Conservation (phyloP, 148 eudicot species). For the Spergularia bocconei region DNA sequence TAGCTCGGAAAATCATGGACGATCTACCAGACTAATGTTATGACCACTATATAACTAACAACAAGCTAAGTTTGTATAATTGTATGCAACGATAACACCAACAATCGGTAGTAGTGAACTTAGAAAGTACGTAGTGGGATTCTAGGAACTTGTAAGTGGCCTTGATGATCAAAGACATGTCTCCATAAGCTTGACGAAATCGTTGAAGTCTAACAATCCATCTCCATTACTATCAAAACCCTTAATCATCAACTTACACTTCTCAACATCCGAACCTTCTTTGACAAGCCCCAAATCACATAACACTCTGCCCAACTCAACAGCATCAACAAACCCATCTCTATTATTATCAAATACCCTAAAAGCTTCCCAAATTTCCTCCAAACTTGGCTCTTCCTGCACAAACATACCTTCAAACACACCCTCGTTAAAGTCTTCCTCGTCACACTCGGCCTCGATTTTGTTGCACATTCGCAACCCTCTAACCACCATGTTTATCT, state of each 20-base stretch:
- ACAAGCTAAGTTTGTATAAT: too few species aligned
- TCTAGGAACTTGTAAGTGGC: too few species aligned
- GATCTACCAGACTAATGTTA: too few species aligned
- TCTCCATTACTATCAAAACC: slow-evolving; percentile 46
- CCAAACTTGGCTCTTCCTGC: slow-evolving; percentile 39
- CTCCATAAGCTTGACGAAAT: slow-evolving; percentile 45
- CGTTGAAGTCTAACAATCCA: slow-evolving; percentile 41
- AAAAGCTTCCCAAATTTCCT: slow-evolving; percentile 48
- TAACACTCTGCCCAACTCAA: slow-evolving; percentile 45
- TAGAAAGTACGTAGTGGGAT: too few species aligned
- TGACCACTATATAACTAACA: too few species aligned
- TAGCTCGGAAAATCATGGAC: too few species aligned
- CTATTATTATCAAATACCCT: slow-evolving; percentile 47
- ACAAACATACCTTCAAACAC: slow-evolving; percentile 36
- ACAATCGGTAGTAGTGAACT: too few species aligned
- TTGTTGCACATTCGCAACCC: slow-evolving; percentile 26
- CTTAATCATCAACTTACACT: slow-evolving; percentile 45
- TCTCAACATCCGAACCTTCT: slow-evolving; percentile 26
- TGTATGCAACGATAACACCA: too few species aligned
- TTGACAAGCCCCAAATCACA: slow-evolving; percentile 34
- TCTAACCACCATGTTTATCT: slow-evolving; percentile 38
- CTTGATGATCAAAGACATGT: background rate
- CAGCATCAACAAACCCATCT: slow-evolving; percentile 55
- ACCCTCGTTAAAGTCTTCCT: background rate
- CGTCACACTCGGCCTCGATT: slow-evolving; percentile 9